Evolutionary conservation across 768 basidiomycete species (phyloP), one percentile per base, ranked within the genome.

Genomic region (Lactarius hatsudake): DNA sequence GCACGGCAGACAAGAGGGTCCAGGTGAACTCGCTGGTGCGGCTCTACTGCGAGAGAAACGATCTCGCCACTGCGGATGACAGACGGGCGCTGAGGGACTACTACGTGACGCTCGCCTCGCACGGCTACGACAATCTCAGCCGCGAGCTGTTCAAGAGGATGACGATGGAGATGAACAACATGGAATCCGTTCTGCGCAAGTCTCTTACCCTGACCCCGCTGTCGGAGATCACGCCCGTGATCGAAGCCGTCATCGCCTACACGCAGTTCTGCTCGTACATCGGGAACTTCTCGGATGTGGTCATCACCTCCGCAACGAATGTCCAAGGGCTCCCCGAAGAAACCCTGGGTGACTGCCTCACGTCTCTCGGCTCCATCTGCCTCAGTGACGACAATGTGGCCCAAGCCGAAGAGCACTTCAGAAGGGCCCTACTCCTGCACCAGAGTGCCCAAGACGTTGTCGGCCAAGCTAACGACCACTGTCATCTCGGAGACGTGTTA

Each of bases 1-100:
- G 40, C 40, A 45, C 43, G 7, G 38, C 66, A 28, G 62, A 60
- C 23, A 63, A 59, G 38, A 53, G 66, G 58, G 62, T 67, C 32
- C 66, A 63, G 40, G 66, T 67, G 51, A 67, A 67, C 66, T 67
- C 66, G 62, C 51, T 67, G 13, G 66, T 67, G 10, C 30, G 32
- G 32, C 40, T 63, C 20, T 67, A 67, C 51, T 67, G 66, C 51
- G 66, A 63, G 40, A 67, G 59, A 10, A 51, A 63, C 5, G 51
- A 17, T 2, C 48, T 63, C 17, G 38, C 42, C 18, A 12, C 13
- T 17, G n/a, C 13, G 18, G 26, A 10, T 20, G 66, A 67, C 58
- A 20, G 30, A 13, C 48, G n/a, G 17, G 66, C 51, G 12, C 42
- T 67, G 26, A 63, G 57, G 40, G 58, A 67, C 57, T 63, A 67